Percentiles rank a stretch among this genome's conserved stretches.
These are phyloP conservation scores for Fraxinus angustifolia DNA, from an alignment of 305 asterid species.

Conservation along the genomic window DNA sequence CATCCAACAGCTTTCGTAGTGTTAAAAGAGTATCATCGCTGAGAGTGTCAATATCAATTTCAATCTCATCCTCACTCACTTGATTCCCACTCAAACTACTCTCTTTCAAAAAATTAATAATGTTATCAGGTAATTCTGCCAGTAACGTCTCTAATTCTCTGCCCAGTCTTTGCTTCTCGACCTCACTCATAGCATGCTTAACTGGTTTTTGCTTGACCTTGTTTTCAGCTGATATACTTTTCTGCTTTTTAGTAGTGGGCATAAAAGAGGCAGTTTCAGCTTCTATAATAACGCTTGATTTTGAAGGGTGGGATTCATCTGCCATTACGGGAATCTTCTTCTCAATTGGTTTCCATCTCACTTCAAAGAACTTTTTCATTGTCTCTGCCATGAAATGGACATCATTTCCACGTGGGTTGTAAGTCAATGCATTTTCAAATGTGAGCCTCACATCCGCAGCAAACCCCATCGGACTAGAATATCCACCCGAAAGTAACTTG, in stretches of 20 bases:
- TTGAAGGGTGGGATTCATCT: conserved; percentile 39
- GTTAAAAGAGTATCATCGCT: conserved; percentile 51
- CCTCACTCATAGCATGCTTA: conserved; percentile 46
- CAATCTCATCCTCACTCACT: conserved; percentile 64
- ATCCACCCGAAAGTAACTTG: conserved; percentile 45
- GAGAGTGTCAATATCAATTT: conserved; percentile 63
- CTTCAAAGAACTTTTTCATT: conserved; percentile 50
- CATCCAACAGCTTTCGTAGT: conserved; percentile 63
- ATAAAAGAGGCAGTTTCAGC: conserved; percentile 34
- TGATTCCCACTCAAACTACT: conserved; percentile 41
- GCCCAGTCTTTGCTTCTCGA: conserved; percentile 56
- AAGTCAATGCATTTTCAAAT: conserved; percentile 74
- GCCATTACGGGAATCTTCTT: conserved; percentile 45
- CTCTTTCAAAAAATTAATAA: conserved; percentile 56
- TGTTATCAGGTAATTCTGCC: conserved; percentile 61
- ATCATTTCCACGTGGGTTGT: conserved; percentile 55
- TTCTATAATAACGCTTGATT: conserved; percentile 41
- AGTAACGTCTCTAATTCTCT: conserved; percentile 49
- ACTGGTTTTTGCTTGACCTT: conserved; percentile 38
- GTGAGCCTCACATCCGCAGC: conserved; percentile 88
- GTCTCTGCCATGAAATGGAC: conserved; percentile 56
- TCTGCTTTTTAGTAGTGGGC: conserved; percentile 61
- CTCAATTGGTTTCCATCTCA: conserved; percentile 52
- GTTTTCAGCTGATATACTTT: conserved; percentile 36
- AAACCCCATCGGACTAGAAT: conserved; percentile 51